Conservation (phyloP, 2,329 filamentous ascomycete genomes). For the Arthrobotrys megalospora region DNA sequence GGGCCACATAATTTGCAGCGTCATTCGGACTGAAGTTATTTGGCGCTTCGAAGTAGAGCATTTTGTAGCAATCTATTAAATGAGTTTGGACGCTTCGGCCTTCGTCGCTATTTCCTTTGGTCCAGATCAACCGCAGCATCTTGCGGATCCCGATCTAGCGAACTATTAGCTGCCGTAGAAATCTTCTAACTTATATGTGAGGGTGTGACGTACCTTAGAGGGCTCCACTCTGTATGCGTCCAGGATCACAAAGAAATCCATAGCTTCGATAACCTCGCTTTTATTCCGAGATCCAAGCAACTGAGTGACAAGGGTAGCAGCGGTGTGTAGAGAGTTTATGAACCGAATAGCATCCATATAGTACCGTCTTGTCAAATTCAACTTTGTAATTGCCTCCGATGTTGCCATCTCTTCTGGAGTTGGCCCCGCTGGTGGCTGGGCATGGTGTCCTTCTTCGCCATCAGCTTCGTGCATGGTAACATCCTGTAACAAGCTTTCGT, state of each 20-base stretch:
- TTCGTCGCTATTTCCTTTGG: constrained; percentile 98
- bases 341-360: constrained; percentile 95
- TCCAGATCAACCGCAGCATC: constrained; percentile 98
- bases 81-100: constrained; percentile 98
- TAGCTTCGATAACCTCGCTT: constrained; percentile 97
- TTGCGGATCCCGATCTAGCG: constrained; percentile 82
- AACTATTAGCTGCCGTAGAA: not conserved
- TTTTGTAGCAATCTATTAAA: constrained; percentile 95
- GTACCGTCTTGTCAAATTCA: constrained; percentile 89
- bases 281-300: constrained; percentile 95
- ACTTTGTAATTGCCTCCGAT: constrained; percentile 86
- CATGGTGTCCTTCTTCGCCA: constrained; percentile 73
- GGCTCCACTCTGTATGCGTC: constrained; percentile 97
- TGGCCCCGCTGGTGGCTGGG: constrained; percentile 83
- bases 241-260: constrained; percentile 96
- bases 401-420: constrained; percentile 87
- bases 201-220: constrained; percentile 74
- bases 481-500: constrained; percentile 85
- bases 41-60: constrained; percentile 95
- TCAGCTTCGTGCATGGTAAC: constrained; percentile 77
- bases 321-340: constrained; percentile 89
- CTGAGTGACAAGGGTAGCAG: constrained; percentile 85
- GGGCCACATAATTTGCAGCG: constrained; percentile 92
- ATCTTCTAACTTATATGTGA: too few relatives aligned
- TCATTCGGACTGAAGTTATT: constrained; percentile 89